Percentiles rank a stretch among this genome's conserved stretches.
phyloP scores from a whole-genome alignment of 2,329 filamentous ascomycete species.

The Ophiostoma novo-ulmi region DNA sequence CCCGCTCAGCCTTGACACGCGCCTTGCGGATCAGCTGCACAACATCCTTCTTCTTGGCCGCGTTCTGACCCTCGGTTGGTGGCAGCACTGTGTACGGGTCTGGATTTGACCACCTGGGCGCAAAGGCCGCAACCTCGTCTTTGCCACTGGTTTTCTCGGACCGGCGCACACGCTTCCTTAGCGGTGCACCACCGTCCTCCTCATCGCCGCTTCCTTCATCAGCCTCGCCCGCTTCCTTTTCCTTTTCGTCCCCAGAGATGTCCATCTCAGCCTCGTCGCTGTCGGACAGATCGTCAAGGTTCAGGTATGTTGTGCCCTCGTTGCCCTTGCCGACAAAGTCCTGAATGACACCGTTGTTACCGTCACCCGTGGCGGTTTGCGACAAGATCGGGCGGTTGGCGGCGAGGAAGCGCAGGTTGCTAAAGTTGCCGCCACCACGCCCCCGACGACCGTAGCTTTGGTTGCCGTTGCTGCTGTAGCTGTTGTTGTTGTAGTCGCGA shows the following conservation, averaged over 20 bases:
- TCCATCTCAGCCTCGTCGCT: conserved; percentile 62
- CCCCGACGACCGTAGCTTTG: conserved; percentile 10
- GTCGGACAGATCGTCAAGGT: conserved; percentile 55
- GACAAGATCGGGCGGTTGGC: conserved; percentile 49
- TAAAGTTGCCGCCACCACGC: conserved; percentile 18
- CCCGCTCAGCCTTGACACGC: conserved; percentile 54
- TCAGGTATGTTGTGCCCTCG: conserved; percentile 48
- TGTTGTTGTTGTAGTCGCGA: conserved; percentile 15
- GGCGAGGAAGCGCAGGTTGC: conserved; percentile 37
- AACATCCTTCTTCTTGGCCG: conserved; percentile 73
- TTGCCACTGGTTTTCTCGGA: conserved; percentile 5
- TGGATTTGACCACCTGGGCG: conserved; percentile 88
- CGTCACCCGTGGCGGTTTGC: conserved; percentile 33
- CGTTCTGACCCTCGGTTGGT: conserved; percentile 57
- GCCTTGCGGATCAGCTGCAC: conserved; percentile 90
- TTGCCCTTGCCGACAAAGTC: conserved; percentile 42
- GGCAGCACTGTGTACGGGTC: conserved; percentile 88
- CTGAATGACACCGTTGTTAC: conserved; percentile 40
- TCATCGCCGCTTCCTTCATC: conserved; percentile 30
- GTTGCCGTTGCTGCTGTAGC: conserved; percentile 10
- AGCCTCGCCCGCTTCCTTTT: neutral
- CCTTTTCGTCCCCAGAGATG: conserved; percentile 46
- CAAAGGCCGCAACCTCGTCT: neutral
- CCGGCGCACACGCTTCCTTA: conserved; percentile 26
- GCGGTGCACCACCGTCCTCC: conserved; percentile 32